These are phyloP conservation scores for Mycena leptocephala DNA, from an alignment of 768 basidiomycete species.

Conservation along the genomic window DNA sequence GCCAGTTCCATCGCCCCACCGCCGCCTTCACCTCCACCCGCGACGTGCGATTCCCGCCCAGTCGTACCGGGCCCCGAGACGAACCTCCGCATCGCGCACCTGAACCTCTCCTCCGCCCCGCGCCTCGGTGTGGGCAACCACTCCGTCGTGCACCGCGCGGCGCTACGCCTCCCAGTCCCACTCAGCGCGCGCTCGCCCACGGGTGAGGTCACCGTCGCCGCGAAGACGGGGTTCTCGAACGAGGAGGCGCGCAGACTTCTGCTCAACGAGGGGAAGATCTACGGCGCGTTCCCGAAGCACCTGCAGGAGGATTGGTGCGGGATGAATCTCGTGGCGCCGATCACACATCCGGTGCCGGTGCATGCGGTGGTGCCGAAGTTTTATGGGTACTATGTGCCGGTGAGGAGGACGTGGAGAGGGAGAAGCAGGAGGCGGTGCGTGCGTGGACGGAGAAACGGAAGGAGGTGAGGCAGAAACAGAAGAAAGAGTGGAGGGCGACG, in stretches of 20 bases:
- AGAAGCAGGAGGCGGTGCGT: conserved; percentile 6
- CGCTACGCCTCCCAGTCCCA: conserved; percentile 56
- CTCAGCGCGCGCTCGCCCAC: conserved; percentile 42
- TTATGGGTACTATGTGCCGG: conserved; percentile 32
- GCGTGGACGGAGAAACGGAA: background rate
- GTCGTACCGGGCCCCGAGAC: background rate
- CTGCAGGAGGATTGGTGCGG: conserved; percentile 26
- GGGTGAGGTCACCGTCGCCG: conserved; percentile 46
- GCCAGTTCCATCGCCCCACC: background rate
- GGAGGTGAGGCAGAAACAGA: background rate
- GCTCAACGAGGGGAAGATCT: conserved; percentile 46
- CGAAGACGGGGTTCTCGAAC: conserved; percentile 45
- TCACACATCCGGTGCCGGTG: conserved; percentile 29
- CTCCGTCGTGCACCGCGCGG: conserved; percentile 56
- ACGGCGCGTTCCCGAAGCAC: conserved; percentile 36
- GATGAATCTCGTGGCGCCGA: conserved; percentile 28
- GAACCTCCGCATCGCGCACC: conserved; percentile 45
- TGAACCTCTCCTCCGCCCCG: conserved; percentile 48
- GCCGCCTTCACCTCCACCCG: background rate
- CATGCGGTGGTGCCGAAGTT: conserved; percentile 28
- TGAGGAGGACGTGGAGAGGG: conserved; percentile 28
- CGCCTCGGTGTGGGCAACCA: conserved; percentile 55
- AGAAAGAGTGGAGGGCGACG: background rate
- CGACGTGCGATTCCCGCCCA: background rate
- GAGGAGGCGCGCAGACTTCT: conserved; percentile 40